Conservation (phyloP, 2,329 filamentous ascomycete genomes). For the Cryphonectria radicalis region DNA sequence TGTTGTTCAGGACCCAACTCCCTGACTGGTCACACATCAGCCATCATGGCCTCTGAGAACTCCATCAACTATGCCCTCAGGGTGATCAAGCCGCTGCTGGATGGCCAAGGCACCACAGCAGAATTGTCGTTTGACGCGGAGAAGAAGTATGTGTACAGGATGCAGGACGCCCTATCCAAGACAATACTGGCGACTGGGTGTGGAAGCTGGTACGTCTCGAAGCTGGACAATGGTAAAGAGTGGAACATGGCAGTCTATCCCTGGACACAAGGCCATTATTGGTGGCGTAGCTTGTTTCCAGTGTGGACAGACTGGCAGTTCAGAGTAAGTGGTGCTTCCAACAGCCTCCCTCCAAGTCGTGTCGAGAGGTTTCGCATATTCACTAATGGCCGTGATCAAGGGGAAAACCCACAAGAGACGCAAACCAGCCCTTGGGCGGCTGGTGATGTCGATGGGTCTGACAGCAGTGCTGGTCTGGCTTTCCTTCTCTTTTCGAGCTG, state of each 20-base stretch:
- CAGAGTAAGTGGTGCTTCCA: conserved; percentile 34
- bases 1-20: conserved; percentile 58
- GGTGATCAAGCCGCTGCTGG: conserved; percentile 55
- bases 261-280: conserved; percentile 41
- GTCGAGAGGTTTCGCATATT: neutral
- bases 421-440: neutral
- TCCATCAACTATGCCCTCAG: conserved; percentile 63
- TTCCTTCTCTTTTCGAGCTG: neutral
- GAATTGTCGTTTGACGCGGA: conserved; percentile 44
- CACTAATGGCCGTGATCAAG: neutral
- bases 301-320: conserved; percentile 40
- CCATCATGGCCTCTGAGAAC: conserved; percentile 59
- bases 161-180: conserved; percentile 40
- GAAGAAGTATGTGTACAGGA: conserved; percentile 36
- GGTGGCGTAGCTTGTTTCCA: conserved; percentile 44
- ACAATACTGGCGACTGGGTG: conserved; percentile 43
- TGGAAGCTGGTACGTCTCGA: conserved; percentile 43
- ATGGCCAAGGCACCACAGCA: conserved; percentile 38
- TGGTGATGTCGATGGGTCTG: conserved; percentile 8
- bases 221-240: conserved; percentile 32
- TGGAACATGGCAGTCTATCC: conserved; percentile 45
- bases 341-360: neutral
- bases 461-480: conserved; percentile 3
- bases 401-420: neutral
- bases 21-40: conserved; percentile 59